Evolutionary conservation across 2,329 filamentous ascomycete species (phyloP).

Genomic region (Penicillium sp.): DNA sequence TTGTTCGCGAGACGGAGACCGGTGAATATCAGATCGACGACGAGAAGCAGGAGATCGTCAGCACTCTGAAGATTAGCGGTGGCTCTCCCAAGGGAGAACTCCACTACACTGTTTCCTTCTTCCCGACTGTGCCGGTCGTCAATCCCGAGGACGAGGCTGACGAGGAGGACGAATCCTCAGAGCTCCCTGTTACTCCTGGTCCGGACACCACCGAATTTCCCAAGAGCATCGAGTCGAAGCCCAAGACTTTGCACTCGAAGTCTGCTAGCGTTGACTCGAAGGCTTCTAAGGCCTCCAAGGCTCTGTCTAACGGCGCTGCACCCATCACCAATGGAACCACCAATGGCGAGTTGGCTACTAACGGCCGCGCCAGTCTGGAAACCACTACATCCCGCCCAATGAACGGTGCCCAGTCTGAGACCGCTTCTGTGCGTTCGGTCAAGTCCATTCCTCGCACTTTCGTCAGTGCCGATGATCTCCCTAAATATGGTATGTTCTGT

Average conservation of each 20-base stretch:
- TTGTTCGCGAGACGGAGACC: conserved; percentile 70
- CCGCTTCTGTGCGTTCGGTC: conserved; percentile 44
- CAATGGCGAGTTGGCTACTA: conserved; percentile 40
- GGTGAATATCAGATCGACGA: conserved; percentile 81
- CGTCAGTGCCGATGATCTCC: conserved; percentile 74
- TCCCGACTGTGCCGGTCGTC: conserved; percentile 78
- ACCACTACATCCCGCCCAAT: conserved; percentile 35
- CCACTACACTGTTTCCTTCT: conserved; percentile 83
- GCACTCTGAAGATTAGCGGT: conserved; percentile 69
- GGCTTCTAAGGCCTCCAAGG: conserved; percentile 20
- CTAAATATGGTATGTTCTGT: conserved; percentile 63
- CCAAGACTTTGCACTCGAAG: conserved; percentile 29
- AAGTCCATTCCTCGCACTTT: conserved; percentile 70
- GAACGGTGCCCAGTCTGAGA: conserved; percentile 48
- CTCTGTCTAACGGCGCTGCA: conserved; percentile 16
- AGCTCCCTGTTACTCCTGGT: conserved; percentile 15
- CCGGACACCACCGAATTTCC: conserved; percentile 12
- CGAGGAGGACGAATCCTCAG: conserved; percentile 48
- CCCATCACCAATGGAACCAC: conserved; percentile 30
- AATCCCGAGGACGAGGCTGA: conserved; percentile 72
- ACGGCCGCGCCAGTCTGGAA: conserved; percentile 34
- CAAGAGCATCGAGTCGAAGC: conserved; percentile 33
- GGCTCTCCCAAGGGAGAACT: conserved; percentile 74
- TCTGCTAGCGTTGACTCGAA: conserved; percentile 32
- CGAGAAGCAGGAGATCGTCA: conserved; percentile 65